phyloP scores from a whole-genome alignment of 805 yeast species.

The Saturnispora zaruensis region DNA sequence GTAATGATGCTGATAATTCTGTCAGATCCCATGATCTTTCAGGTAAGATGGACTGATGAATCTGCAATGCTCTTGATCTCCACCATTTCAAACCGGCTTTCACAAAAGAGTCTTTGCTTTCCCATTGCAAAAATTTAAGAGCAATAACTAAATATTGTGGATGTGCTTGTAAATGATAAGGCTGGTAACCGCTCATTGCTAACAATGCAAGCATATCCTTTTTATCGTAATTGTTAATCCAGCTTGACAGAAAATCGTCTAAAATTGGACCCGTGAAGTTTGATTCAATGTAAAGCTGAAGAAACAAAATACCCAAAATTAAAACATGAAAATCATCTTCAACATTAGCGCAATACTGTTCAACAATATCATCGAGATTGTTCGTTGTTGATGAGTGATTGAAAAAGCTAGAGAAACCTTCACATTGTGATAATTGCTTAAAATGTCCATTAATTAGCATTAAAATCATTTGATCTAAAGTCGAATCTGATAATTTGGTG shows the following conservation, averaged over 20 bases:
- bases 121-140: not conserved
- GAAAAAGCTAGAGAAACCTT: constrained; percentile 17
- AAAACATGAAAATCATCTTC: constrained; percentile 14
- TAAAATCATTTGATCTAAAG: not conserved
- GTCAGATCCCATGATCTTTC: constrained; percentile 45
- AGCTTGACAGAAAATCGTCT: constrained; percentile 1
- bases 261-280: constrained; percentile 80
- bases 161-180: constrained; percentile 43
- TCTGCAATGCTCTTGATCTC: constrained; percentile 61
- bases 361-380: not conserved
- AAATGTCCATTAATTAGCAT: constrained; percentile 8
- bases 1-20: constrained; percentile 33
- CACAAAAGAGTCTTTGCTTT: constrained; percentile 25
- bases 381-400: not conserved
- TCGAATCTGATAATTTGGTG: constrained; percentile 2
- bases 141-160: constrained; percentile 5
- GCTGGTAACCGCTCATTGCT: constrained; percentile 47
- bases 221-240: constrained; percentile 5
- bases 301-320: constrained; percentile 45
- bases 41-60: constrained; percentile 53
- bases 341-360: not conserved
- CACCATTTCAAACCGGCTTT: constrained; percentile 59
- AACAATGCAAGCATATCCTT: constrained; percentile 12
- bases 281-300: constrained; percentile 63
- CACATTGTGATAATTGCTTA: constrained; percentile 2